Conservation (phyloP, 805 yeast species). For the Millerago galiae region DNA sequence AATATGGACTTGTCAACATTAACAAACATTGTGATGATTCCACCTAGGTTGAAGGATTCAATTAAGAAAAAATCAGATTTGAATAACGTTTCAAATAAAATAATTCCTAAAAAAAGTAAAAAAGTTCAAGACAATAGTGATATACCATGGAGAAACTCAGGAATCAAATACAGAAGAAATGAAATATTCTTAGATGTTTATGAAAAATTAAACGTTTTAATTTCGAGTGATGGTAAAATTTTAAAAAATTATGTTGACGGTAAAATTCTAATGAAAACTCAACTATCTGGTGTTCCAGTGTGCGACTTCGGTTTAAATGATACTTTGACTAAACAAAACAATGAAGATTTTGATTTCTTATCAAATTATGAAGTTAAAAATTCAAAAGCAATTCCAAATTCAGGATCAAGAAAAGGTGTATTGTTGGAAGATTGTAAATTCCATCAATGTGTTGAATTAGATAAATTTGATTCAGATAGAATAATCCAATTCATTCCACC, state of each 20-base stretch:
- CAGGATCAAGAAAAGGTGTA: constrained; percentile 28
- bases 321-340: constrained; percentile 25
- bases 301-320: constrained; percentile 79
- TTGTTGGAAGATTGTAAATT: constrained; percentile 71
- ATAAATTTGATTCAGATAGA: constrained; percentile 57
- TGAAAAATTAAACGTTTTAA: constrained; percentile 67
- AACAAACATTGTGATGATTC: constrained; percentile 26
- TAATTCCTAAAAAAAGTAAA: constrained; percentile 2
- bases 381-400: constrained; percentile 25
- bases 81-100: not conserved
- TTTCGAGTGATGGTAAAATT: constrained; percentile 58
- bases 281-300: constrained; percentile 73
- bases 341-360: constrained; percentile 20
- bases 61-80: not conserved
- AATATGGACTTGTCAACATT: constrained; percentile 46
- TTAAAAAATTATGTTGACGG: constrained; percentile 75
- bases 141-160: constrained; percentile 62
- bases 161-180: constrained; percentile 73
- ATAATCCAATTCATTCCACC: constrained; percentile 76
- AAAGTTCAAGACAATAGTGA: constrained; percentile 4
- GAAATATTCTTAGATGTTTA: constrained; percentile 71
- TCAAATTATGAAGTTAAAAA: constrained; percentile 25
- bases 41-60: constrained; percentile 9
- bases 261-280: constrained; percentile 59
- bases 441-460: constrained; percentile 79